A percentile compares a stretch with the other conserved stretches of the same genome.
phyloP scores from a whole-genome alignment of 169 alveolate species.

The Cryptosporidium sp. region DNA sequence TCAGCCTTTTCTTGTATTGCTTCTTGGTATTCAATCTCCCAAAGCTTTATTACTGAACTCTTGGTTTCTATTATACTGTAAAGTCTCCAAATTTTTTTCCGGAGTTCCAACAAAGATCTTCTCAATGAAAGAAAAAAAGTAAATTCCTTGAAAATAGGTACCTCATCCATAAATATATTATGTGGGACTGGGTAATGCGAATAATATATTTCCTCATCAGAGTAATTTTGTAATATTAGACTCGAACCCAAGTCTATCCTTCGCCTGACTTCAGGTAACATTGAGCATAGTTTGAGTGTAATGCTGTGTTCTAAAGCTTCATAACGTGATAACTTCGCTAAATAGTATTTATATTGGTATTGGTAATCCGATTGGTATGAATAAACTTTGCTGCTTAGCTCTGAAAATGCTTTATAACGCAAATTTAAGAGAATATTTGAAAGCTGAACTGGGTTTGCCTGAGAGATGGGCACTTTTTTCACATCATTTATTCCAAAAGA shows the following conservation, averaged over 20 bases:
- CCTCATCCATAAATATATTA: conserved; percentile 7
- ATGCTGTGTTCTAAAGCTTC: conserved; percentile 45
- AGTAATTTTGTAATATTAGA: conserved; percentile 23
- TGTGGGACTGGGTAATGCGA: conserved; percentile 52
- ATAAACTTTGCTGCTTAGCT: conserved; percentile 28
- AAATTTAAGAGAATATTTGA: conserved; percentile 15
- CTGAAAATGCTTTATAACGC: conserved; percentile 35
- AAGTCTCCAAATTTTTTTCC: conserved; percentile 46
- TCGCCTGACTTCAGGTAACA: conserved; percentile 40
- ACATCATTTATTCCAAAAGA: conserved; percentile 13
- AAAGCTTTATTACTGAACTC: conserved; percentile 22
- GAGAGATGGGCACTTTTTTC: conserved; percentile 30
- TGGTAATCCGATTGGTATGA: conserved; percentile 51
- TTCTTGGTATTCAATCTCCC: conserved; percentile 67
- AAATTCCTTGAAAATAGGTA: conserved; percentile 23
- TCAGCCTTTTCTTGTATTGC: conserved; percentile 51
- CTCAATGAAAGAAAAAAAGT: conserved; percentile 28
- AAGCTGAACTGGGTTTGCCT: conserved; percentile 70
- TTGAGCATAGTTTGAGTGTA: conserved; percentile 15
- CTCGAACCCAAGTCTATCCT: conserved; percentile 29
- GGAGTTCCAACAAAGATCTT: conserved; percentile 31
- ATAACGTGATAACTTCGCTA: conserved; percentile 33
- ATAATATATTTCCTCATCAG: conserved; percentile 58
- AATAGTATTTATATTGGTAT: conserved; percentile 52
- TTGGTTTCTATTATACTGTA: conserved; percentile 59